These are phyloP conservation scores for Powellomyces hirtus DNA, from an alignment of 192 early-diverging fungal genomes.

Conservation along the genomic window DNA sequence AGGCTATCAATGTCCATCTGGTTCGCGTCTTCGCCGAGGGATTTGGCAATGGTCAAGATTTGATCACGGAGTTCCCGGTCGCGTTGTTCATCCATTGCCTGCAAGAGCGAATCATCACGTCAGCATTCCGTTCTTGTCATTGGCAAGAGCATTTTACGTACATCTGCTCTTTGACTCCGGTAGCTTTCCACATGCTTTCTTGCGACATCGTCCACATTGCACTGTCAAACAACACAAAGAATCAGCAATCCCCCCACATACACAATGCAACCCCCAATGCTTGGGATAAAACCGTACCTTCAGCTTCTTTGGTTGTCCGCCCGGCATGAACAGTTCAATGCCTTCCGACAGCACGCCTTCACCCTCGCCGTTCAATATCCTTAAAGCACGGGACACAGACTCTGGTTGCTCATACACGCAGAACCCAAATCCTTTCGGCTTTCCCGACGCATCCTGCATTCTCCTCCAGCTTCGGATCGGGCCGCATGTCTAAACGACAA, in stretches of 20 bases:
- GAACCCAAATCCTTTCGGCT: constrained; percentile 72
- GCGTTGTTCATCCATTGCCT: constrained; percentile 45
- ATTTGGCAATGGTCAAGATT: constrained; percentile 32
- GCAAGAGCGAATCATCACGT: background rate
- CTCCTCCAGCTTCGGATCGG: constrained; percentile 66
- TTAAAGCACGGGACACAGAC: constrained; percentile 59
- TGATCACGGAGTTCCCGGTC: constrained; percentile 47
- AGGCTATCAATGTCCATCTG: constrained; percentile 21
- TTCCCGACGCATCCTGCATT: constrained; percentile 59
- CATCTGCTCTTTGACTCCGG: background rate
- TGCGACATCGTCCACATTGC: constrained; percentile 60
- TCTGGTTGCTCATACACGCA: constrained; percentile 68
- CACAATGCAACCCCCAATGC: constrained; percentile 11
- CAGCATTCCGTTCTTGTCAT: background rate
- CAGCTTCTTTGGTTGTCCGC: constrained; percentile 47
- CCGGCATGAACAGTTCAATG: constrained; percentile 32
- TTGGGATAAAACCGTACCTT: constrained; percentile 36
- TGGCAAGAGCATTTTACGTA: background rate
- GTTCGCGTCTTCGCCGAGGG: constrained; percentile 7
- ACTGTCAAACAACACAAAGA: constrained; percentile 23
- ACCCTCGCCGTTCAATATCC: constrained; percentile 66
- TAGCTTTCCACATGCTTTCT: constrained; percentile 54
- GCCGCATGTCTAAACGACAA: constrained; percentile 63
- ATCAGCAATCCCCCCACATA: too few species aligned
- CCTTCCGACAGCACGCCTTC: constrained; percentile 23